A percentile compares a stretch with the other conserved stretches of the same genome.
Evolutionary conservation across 305 asterid species (phyloP).

Genomic region (Plantago coronopus): DNA sequence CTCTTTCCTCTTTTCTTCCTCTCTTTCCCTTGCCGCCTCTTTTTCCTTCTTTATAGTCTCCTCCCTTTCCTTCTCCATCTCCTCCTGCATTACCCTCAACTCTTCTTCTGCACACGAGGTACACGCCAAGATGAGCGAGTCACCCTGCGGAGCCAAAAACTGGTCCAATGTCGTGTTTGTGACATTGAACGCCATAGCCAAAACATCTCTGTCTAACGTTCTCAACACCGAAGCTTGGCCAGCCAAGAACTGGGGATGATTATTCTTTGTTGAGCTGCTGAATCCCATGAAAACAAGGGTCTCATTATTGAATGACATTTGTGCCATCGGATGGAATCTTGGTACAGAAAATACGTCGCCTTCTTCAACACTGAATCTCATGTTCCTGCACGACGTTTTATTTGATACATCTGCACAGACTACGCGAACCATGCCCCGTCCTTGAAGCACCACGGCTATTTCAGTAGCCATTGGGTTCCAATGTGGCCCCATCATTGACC

Average conservation of each 20-base stretch:
- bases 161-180: conserved; percentile 37
- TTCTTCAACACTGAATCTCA: conserved; percentile 53
- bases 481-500: conserved; percentile 96
- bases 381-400: conserved; percentile 30
- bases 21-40: conserved; percentile 27
- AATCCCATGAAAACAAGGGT: conserved; percentile 71
- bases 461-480: conserved; percentile 83
- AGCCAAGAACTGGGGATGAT: conserved; percentile 72
- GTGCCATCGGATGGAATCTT: conserved; percentile 76
- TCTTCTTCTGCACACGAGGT: conserved; percentile 82
- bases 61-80: conserved; percentile 37
- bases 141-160: conserved; percentile 38
- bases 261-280: conserved; percentile 40
- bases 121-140: conserved; percentile 59
- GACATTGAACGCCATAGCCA: conserved; percentile 48
- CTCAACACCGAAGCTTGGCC: conserved; percentile 64
- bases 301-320: conserved; percentile 71
- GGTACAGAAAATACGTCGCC: conserved; percentile 74
- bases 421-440: conserved; percentile 66
- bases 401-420: conserved; percentile 39
- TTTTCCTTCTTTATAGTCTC: conserved; percentile 24
- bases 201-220: conserved; percentile 45
- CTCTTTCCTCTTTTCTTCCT: conserved; percentile 18
- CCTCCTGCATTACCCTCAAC: conserved; percentile 47
- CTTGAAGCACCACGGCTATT: conserved; percentile 50